Base-by-base conservation (phyloP, 2,329 filamentous ascomycete species). In the Tolypocladium paradoxum region DNA sequence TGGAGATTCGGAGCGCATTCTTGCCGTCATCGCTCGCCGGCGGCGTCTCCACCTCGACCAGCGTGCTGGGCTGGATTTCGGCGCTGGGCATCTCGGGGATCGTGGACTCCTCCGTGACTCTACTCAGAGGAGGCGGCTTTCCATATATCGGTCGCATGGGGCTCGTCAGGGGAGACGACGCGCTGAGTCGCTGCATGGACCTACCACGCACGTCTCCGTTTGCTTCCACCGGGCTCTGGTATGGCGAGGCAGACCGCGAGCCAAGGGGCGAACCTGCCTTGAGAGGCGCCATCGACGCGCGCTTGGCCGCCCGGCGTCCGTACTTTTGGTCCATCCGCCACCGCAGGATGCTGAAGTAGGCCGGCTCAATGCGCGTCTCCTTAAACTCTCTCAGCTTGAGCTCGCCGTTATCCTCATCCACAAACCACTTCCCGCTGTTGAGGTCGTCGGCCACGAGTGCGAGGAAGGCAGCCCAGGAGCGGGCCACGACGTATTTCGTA, bases 281-380 rank as follows among this genome's bases (percentile, higher is more conserved):
- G 31, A 56, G 54, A 29, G 73, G 70, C 2, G 66, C 72, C 60
- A 72, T 71, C 1, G 82, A 84, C 57, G 70, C 78, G 55, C 82
- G 76, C 67, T 79, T 79, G 51, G 69, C 70, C 40, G 69, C 68
- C 35, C 78, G 75, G 55, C 93, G 79, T 48, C 92, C 92, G 68
- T 93, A 87, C 73, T 96, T 97, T 69, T 97, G 92, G 67, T 99
- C 93, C 72, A 87, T 85, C 66, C 93, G 85, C 90, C 93, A 97
- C 61, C 93, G 82, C 62, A 99, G 75, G 64, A 99, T 96, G 66
- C 95, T 92, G 65, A 99, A 84, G 70, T 97, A 99, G 29, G 85
- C 79, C 22, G 93, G 93, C 70, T 97, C 92, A 52, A 96, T 88
- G 52, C 89, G 89, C 59, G 87, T 82, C 51, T 85, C 81, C 76